Base-by-base conservation (phyloP, 2,329 filamentous ascomycete genomes). In the Clarireedia paspali region DNA sequence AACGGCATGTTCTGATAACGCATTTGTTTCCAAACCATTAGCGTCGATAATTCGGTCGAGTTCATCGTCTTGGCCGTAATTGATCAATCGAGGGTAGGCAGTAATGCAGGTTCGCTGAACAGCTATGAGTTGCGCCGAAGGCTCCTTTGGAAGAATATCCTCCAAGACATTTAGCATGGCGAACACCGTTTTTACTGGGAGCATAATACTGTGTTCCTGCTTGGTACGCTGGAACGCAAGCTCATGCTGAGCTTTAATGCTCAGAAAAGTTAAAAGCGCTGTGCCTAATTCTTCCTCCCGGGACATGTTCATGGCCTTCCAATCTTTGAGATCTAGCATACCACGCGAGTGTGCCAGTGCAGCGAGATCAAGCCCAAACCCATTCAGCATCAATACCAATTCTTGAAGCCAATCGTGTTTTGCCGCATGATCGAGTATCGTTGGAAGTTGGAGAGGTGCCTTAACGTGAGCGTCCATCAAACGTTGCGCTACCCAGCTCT, bases 71-170 rank as follows among this genome's bases (percentile, higher is more conserved):
- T 55, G 53, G 2, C 91, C 91, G 64, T 96, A 97, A 67, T 99
- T 99, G 75, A 99, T 96, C 30, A 99, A 75, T 45, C 94, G 82
- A 6, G 94, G 95, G 65, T 97, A 99, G 1, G 88, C 87, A 56
- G 91, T 91, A 60, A 99, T 91, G 70, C 91, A 96, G 53, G 85
- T 83, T 34, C 92, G 83, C 72, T 96, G 91, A 27, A 96, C 82
- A 14, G 84, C 75, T 50, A 94, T 89, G 24, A 96, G 77, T 53
- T 92, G 86, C 50, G 87, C 70, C 55, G 82, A 69, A 62, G 79
- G 75, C 56, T 77, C 72, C 71, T 81, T 76, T 58, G 82, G 81
- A 47, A 84, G 65, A 47, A 81, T 86, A 58, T 88, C 85, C 59
- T 89, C 85, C 34, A 96, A 77, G 46, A 95, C 88, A 63, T 87